Evolutionary conservation across 2,329 filamentous ascomycete genomes (phyloP).

Genomic region (Ophiostoma perfectum): DNA sequence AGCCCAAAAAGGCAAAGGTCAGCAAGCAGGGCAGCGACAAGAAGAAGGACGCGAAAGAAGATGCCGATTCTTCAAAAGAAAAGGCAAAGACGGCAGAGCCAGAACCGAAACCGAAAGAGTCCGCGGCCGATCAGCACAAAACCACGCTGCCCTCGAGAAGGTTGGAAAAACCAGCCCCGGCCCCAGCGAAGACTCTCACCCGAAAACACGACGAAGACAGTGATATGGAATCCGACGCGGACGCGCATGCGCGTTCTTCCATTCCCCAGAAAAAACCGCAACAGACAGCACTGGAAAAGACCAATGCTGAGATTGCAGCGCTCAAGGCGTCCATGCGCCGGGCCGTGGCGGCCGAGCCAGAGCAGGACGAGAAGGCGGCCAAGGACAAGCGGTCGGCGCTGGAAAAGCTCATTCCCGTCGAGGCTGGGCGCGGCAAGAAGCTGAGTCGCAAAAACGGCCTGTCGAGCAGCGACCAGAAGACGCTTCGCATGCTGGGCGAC

Average conservation of each 20-base stretch:
- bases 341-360: constrained; percentile 47
- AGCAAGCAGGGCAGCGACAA: constrained; percentile 29
- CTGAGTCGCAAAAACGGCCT: constrained; percentile 50
- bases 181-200: neutral
- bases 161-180: neutral
- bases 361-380: constrained; percentile 42
- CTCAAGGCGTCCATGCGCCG: constrained; percentile 78
- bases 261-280: constrained; percentile 28
- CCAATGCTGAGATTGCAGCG: constrained; percentile 74
- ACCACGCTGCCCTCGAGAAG: constrained; percentile 16
- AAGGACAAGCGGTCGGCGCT: constrained; percentile 58
- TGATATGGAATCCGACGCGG: constrained; percentile 30
- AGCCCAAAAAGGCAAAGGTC: constrained; percentile 31
- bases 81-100: constrained; percentile 13
- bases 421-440: constrained; percentile 63
- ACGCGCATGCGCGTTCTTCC: constrained; percentile 32
- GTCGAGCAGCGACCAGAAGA: constrained; percentile 55
- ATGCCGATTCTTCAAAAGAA: neutral
- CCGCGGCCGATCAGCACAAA: constrained; percentile 10
- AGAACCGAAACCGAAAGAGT: neutral
- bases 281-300: constrained; percentile 57
- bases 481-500: constrained; percentile 66
- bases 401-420: constrained; percentile 69
- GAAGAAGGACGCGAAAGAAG: constrained; percentile 30
- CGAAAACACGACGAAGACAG: constrained; percentile 27